These are phyloP conservation scores for Chimonanthus praecox DNA, from an alignment of 164 flowering plant genomes.

Conservation along the genomic window DNA sequence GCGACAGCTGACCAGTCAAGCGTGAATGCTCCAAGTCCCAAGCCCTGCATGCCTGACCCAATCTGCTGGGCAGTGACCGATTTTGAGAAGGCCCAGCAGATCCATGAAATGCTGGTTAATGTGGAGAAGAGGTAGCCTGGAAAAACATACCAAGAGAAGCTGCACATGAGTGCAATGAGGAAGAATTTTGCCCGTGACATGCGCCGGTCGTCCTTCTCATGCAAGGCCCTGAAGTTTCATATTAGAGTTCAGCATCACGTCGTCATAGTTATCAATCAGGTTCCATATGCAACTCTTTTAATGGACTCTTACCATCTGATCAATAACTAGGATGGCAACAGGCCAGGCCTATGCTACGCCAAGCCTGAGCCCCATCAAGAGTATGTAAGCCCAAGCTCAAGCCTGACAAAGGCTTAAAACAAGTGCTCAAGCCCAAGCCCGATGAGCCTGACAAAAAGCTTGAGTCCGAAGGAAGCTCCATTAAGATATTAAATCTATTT, in stretches of 20 bases:
- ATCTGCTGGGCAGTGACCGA: constrained; percentile 45
- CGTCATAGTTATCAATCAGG: not conserved
- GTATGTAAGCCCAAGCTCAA: too few species aligned
- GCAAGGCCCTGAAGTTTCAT: constrained; percentile 28
- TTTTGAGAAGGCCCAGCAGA: constrained; percentile 39
- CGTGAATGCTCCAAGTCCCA: constrained; percentile 39
- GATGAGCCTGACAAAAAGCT: too few species aligned
- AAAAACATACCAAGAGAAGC: constrained; percentile 33
- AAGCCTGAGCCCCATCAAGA: too few species aligned
- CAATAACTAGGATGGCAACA: too few species aligned
- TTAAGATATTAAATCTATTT: too few species aligned
- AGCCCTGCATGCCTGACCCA: constrained; percentile 42
- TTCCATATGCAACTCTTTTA: not conserved
- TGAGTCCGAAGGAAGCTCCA: too few species aligned
- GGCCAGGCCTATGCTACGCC: too few species aligned
- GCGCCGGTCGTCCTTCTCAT: constrained; percentile 27
- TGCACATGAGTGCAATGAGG: constrained; percentile 32
- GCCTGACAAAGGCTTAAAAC: too few species aligned
- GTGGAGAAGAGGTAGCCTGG: constrained; percentile 44
- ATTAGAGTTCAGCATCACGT: not conserved
- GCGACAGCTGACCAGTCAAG: constrained; percentile 40
- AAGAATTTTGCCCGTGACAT: constrained; percentile 39
- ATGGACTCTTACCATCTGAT: not conserved
- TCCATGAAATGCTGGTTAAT: constrained; percentile 35
- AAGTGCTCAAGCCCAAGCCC: too few species aligned